Percentiles rank a stretch among this genome's conserved stretches.
Evolutionary conservation across 1,284 basidiomycete species (phyloP).

Genomic region (Mycena citricolor): DNA sequence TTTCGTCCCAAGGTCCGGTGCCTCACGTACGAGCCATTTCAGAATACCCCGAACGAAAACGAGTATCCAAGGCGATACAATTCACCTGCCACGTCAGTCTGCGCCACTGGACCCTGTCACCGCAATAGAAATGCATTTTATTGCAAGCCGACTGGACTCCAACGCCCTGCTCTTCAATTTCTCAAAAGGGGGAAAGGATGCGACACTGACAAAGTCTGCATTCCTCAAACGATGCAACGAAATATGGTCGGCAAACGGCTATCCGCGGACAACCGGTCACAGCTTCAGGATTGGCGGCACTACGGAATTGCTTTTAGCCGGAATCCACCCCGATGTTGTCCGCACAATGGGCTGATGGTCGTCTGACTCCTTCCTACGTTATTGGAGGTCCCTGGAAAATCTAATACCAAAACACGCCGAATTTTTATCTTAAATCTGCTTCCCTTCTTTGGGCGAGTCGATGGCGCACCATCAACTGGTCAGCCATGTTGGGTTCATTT

Average conservation of each 20-base stretch:
- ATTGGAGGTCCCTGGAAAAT: slow-evolving; percentile 10
- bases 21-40: slow-evolving; percentile 14
- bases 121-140: slow-evolving; percentile 23
- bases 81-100: slow-evolving; percentile 22
- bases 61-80: slow-evolving; percentile 21
- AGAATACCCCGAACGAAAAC: slow-evolving; percentile 30
- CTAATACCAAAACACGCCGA: slow-evolving; percentile 1
- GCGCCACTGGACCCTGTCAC: slow-evolving; percentile 22
- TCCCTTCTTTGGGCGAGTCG: too few relatives aligned
- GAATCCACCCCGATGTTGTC: slow-evolving; percentile 31
- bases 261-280: slow-evolving; percentile 26
- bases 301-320: slow-evolving; percentile 28
- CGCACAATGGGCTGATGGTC: slow-evolving; percentile 9
- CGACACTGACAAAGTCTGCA: slow-evolving; percentile 19
- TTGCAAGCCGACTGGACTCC: slow-evolving; percentile 14
- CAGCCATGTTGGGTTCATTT: too few relatives aligned
- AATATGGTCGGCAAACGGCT: slow-evolving; percentile 25
- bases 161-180: slow-evolving; percentile 19
- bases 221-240: slow-evolving; percentile 29
- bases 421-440: too few relatives aligned
- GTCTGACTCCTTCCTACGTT: slow-evolving; percentile 3
- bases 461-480: too few relatives aligned
- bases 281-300: slow-evolving; percentile 34
- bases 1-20: slow-evolving; percentile 3
- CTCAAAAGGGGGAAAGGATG: not conserved